Conservation (phyloP, 176 grass and related monocot species). For the Echinochloa phyllopogon region DNA sequence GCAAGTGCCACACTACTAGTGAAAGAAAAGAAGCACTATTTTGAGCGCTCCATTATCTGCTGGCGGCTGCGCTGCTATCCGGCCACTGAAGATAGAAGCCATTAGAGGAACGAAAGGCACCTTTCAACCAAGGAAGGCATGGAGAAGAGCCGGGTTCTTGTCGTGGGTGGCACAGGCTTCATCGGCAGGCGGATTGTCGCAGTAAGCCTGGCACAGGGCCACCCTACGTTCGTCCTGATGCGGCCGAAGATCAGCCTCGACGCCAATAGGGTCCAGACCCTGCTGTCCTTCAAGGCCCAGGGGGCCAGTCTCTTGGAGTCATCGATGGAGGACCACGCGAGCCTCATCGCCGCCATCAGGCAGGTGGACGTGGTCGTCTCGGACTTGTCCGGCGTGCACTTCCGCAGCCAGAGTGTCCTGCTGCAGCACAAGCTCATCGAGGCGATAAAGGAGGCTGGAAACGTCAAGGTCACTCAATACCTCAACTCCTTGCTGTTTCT, state of each 20-base stretch:
- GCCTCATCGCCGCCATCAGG: constrained; percentile 56
- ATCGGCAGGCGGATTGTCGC: constrained; percentile 40
- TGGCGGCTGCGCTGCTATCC: too few relatives aligned
- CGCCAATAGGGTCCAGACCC: constrained; percentile 45
- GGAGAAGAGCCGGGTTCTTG: constrained; percentile 43
- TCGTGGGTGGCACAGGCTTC: constrained; percentile 53
- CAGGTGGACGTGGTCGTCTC: constrained; percentile 73
- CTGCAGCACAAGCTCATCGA: constrained; percentile 68
- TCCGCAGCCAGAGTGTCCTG: constrained; percentile 11
- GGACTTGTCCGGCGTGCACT: constrained; percentile 33
- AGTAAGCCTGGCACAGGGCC: constrained; percentile 56
- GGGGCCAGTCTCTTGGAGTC: constrained; percentile 57
- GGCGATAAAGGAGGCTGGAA: constrained; percentile 73
- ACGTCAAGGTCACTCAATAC: constrained; percentile 57
- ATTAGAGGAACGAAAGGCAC: too few relatives aligned
- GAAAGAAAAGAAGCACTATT: too few relatives aligned
- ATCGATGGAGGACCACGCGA: constrained; percentile 46
- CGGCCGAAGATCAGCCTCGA: constrained; percentile 56
- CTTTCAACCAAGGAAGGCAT: neutral
- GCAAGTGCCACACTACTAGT: too few relatives aligned
- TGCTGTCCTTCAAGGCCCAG: constrained; percentile 61
- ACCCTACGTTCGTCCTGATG: constrained; percentile 55
- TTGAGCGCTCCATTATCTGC: too few relatives aligned
- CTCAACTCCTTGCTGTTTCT: too few relatives aligned
- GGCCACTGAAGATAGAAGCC: too few relatives aligned